Conservation (phyloP, 2,329 filamentous ascomycete species). For the Fusarium sp. region DNA sequence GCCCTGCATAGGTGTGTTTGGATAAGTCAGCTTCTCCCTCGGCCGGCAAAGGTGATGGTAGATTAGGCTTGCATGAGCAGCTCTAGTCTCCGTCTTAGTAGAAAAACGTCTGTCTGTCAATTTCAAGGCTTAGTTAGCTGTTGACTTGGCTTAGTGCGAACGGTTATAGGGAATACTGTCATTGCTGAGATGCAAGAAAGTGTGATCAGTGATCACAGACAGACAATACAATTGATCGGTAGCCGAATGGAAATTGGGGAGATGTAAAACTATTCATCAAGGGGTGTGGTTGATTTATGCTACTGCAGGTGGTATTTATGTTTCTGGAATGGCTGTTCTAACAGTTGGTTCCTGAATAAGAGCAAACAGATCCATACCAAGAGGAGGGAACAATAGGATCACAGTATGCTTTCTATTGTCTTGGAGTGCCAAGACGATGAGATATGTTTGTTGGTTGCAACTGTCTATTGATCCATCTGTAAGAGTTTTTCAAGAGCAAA, state of each 20-base stretch:
- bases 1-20: neutral
- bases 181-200: neutral
- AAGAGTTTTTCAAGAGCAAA: conserved; percentile 11
- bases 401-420: conserved; percentile 2
- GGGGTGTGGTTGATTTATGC: conserved; percentile 11
- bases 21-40: neutral
- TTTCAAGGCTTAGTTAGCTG: neutral
- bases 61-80: conserved; percentile 17
- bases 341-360: neutral
- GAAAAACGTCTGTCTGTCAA: conserved; percentile 3
- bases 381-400: conserved; percentile 12
- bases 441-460: neutral
- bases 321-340: neutral
- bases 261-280: neutral
- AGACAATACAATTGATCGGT: neutral
- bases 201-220: neutral
- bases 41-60: conserved; percentile 4
- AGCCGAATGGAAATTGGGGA: no score
- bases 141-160: neutral
- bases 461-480: conserved; percentile 5
- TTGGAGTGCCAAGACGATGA: conserved; percentile 2
- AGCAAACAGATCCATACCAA: neutral
- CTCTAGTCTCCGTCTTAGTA: neutral
- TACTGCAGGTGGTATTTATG: neutral
- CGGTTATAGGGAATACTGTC: neutral